Conservation (phyloP, 2,329 filamentous ascomycete species). For the Alternaria atra region DNA sequence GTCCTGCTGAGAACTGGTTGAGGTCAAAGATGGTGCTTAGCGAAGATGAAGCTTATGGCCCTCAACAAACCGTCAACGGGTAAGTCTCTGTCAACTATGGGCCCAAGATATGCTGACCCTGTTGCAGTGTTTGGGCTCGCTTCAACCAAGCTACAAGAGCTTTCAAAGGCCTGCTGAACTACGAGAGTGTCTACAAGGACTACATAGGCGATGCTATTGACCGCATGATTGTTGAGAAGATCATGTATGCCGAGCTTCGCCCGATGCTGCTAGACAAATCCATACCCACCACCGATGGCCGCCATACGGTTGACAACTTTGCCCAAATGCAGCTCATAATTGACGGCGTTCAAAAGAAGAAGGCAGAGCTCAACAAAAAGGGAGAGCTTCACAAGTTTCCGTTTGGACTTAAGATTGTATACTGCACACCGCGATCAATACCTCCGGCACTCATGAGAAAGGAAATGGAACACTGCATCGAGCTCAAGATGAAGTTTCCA, state of each 20-base stretch:
- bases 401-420: slow-evolving; percentile 74
- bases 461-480: slow-evolving; percentile 69
- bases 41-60: slow-evolving; percentile 66
- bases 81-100: slow-evolving; percentile 47
- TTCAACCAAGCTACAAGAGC: slow-evolving; percentile 76
- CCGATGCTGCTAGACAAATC: slow-evolving; percentile 75
- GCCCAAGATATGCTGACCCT: slow-evolving; percentile 1
- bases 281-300: slow-evolving; percentile 68
- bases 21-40: slow-evolving; percentile 69
- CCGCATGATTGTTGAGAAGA: slow-evolving; percentile 70
- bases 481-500: slow-evolving; percentile 66
- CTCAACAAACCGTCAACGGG: slow-evolving; percentile 61
- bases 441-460: slow-evolving; percentile 56
- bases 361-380: slow-evolving; percentile 50
- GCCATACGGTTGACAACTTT: slow-evolving; percentile 60
- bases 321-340: slow-evolving; percentile 63
- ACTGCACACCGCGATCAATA: slow-evolving; percentile 73
- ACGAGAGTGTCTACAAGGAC: slow-evolving; percentile 67
- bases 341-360: slow-evolving; percentile 62
- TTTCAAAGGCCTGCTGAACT: slow-evolving; percentile 77
- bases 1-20: slow-evolving; percentile 63
- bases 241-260: slow-evolving; percentile 76
- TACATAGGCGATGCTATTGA: slow-evolving; percentile 70
- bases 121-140: slow-evolving; percentile 60
- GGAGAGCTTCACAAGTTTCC: slow-evolving; percentile 59